Base-by-base conservation (phyloP, 192 early-diverging fungal genomes). In the Coemansia sp. region DNA sequence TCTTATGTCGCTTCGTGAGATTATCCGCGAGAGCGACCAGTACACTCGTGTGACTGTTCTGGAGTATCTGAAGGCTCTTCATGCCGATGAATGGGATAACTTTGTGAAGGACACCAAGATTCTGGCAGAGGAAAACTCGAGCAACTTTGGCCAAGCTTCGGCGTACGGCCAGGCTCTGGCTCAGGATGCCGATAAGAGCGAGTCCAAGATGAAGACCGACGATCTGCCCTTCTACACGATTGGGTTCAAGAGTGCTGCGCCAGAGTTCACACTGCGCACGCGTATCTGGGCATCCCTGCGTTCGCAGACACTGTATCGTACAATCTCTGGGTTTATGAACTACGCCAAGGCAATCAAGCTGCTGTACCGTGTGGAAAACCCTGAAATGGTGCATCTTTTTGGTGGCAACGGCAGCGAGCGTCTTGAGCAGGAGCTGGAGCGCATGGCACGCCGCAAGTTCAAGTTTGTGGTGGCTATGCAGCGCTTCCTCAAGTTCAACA, bases 221-320 rank as follows among this genome's bases (percentile, higher is more conserved):
- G 92, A 93, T 63, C 68, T 92, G 41, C 88, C 90, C 40, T 93
- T 93, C 69, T 92, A 92, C 65, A 88, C 88, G 58, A 86, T 93
- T 55, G 92, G 92, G 0, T 93, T 92, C 76, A 93, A 92, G 78
- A 88, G 87, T 52, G 88, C 90, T 6, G 88, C 90, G 12, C 90
- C 92, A 8, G 90, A 92, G 82, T 93, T 90, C 64, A 90, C 89
- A 0, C 83, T 95, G 51, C 89, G 93, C 48, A 95, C 92, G 21
- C 90, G 93, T 32, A 93, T 93, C 54, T 95, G 93, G 93, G 91
- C 92, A 10, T 95, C 93, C 22, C 71, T 93, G 39, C 89, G 93
- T 32, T 87, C 90, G 32, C 92, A 95, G 76, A 94, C 93, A 0
- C 83, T 95, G 52, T 95, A 91, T 69, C 89, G 93, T 51, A 95